Conservation (phyloP, 2,329 filamentous ascomycete species). For the Sclerotinia nivalis region DNA sequence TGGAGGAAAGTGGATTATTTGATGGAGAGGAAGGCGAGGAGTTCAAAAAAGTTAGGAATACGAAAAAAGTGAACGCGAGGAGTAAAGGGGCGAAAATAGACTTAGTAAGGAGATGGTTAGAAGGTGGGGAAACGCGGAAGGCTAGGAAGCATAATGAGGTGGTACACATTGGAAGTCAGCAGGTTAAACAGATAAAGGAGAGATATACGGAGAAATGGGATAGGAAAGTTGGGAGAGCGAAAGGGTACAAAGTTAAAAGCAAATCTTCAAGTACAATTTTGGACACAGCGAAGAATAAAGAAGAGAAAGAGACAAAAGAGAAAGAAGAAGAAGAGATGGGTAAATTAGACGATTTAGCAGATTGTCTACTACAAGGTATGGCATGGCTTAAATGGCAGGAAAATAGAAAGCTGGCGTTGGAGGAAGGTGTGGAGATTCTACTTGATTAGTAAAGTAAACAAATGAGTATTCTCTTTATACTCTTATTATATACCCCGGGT, state of each 20-base stretch:
- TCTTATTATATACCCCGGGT: background rate
- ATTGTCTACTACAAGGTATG: conserved; percentile 75
- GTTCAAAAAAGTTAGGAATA: conserved; percentile 41
- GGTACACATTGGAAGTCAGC: conserved; percentile 39
- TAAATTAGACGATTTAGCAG: conserved; percentile 82
- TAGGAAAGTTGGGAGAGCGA: conserved; percentile 33
- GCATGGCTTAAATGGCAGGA: conserved; percentile 76
- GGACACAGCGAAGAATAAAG: background rate
- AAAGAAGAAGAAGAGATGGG: conserved; percentile 37
- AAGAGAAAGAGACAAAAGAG: conserved; percentile 27
- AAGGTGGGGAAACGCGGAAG: background rate
- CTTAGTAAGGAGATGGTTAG: conserved; percentile 58
- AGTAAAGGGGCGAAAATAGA: conserved; percentile 64
- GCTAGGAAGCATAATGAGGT: conserved; percentile 31
- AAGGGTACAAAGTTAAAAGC: conserved; percentile 34
- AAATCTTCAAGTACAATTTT: background rate
- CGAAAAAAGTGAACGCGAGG: conserved; percentile 46
- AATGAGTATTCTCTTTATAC: background rate
- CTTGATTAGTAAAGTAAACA: conserved; percentile 28
- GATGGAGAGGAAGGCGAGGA: conserved; percentile 28
- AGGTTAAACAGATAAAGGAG: conserved; percentile 43
- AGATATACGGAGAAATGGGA: conserved; percentile 43
- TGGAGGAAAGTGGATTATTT: conserved; percentile 39
- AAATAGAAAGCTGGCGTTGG: conserved; percentile 48
- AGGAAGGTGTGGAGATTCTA: conserved; percentile 40